Evolutionary conservation across 1,139 yeast genomes (phyloP).

Genomic region (Kodamaea alishanica): DNA sequence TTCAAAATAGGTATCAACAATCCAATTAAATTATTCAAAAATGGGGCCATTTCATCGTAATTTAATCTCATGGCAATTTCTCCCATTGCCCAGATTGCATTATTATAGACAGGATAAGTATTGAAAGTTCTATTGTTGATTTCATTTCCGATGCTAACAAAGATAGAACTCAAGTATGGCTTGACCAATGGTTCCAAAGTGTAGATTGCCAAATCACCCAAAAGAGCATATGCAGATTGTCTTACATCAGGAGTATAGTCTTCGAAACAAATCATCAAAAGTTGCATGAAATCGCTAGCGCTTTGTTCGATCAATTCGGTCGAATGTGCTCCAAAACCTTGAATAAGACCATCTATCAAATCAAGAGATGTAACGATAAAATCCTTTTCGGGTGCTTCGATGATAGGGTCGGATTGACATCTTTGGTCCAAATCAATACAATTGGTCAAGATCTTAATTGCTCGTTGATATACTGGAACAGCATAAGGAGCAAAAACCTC

Average conservation of each 20-base stretch:
- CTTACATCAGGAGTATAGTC: conserved; percentile 83
- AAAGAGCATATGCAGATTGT: conserved; percentile 84
- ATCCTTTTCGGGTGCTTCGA: conserved; percentile 85
- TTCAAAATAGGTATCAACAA: conserved; percentile 64
- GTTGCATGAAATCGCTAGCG: conserved; percentile 51
- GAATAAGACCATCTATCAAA: conserved; percentile 85
- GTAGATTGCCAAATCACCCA: conserved; percentile 81
- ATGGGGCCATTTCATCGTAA: conserved; percentile 52
- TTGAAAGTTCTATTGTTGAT: conserved; percentile 48
- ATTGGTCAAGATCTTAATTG: conserved; percentile 62
- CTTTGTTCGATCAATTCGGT: conserved; percentile 51
- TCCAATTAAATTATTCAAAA: conserved; percentile 55
- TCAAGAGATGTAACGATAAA: conserved; percentile 87
- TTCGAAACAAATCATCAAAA: conserved; percentile 67
- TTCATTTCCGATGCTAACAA: conserved; percentile 67
- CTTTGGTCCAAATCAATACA: conserved; percentile 67
- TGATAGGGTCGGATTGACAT: conserved; percentile 60
- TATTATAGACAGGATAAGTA: conserved; percentile 69
- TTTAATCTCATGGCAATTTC: conserved; percentile 68
- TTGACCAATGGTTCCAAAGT: conserved; percentile 51
- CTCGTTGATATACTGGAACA: conserved; percentile 79
- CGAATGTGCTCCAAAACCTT: conserved; percentile 71
- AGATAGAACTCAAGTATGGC: conserved; percentile 56
- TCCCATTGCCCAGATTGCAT: conserved; percentile 93
- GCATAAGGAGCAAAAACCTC: conserved; percentile 88